Evolutionary conservation across 2,329 filamentous ascomycete species (phyloP).

Genomic region (Sporothrix schenckii): DNA sequence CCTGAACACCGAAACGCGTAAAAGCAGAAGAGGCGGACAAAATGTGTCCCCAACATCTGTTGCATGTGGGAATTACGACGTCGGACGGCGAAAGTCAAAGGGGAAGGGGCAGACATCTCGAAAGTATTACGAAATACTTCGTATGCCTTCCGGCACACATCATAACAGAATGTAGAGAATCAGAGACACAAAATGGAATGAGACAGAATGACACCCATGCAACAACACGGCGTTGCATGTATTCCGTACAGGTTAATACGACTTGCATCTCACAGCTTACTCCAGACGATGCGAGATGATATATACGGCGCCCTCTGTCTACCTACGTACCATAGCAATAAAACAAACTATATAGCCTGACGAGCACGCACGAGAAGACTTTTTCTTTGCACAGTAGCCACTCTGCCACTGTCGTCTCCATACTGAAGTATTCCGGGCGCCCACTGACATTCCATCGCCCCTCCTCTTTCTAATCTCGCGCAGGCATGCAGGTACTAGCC

Average conservation of each 20-base stretch:
- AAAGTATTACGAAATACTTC: neutral
- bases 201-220: conserved; percentile 1
- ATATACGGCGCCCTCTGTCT: too few relatives aligned
- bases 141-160: neutral
- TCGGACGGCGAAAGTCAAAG: neutral
- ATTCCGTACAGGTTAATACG: neutral
- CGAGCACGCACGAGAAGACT: too few relatives aligned
- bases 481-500: conserved; percentile 27
- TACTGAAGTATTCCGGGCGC: too few relatives aligned
- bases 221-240: neutral
- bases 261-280: too few relatives aligned
- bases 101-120: neutral
- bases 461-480: neutral
- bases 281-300: too few relatives aligned
- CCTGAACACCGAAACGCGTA: conserved; percentile 5
- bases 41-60: neutral
- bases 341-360: too few relatives aligned
- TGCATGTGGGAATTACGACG: too few relatives aligned
- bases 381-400: too few relatives aligned
- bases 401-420: too few relatives aligned
- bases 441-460: conserved; percentile 13
- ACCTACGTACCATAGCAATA: too few relatives aligned
- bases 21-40: neutral
- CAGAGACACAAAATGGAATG: conserved; percentile 12
- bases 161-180: neutral